Conservation (phyloP, 2,329 filamentous ascomycete genomes). For the Torrubiellomyces zombiae region DNA sequence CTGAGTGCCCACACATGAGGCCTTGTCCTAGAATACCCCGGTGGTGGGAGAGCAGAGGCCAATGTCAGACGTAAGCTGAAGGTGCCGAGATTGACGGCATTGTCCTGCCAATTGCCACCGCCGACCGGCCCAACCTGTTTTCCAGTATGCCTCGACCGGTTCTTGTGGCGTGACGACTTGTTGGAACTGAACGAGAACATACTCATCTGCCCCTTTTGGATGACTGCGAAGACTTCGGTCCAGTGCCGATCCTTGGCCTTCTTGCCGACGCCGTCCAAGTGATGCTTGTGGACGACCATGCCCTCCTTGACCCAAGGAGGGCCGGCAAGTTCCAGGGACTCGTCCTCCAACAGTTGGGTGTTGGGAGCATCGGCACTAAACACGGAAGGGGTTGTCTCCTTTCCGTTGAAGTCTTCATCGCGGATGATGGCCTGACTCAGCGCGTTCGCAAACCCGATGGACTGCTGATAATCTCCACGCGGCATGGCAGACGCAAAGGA, state of each 20-base stretch:
- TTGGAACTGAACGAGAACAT: slow-evolving; percentile 83
- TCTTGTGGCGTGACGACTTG: slow-evolving; percentile 57
- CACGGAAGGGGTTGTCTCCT: slow-evolving; percentile 28
- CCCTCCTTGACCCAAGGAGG: slow-evolving; percentile 99
- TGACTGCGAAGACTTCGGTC: slow-evolving; percentile 88
- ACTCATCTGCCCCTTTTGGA: slow-evolving; percentile 86
- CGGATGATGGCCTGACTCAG: slow-evolving; percentile 93
- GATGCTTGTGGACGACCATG: slow-evolving; percentile 89
- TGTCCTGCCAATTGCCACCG: slow-evolving; percentile 96
- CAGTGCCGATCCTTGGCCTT: slow-evolving; percentile 88
- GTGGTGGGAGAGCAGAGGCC: slow-evolving; percentile 73
- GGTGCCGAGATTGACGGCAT: slow-evolving; percentile 73
- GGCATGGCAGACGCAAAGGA: slow-evolving; percentile 67
- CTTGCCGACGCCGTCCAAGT: slow-evolving; percentile 79
- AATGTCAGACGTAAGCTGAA: slow-evolving; percentile 85
- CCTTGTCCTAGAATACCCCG: slow-evolving; percentile 79
- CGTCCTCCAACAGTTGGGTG: slow-evolving; percentile 68
- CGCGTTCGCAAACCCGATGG: slow-evolving; percentile 93
- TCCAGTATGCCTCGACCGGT: slow-evolving; percentile 32
- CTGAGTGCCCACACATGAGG: slow-evolving; percentile 92
- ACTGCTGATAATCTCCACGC: slow-evolving; percentile 77
- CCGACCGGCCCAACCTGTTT: slow-evolving; percentile 54
- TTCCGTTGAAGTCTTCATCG: slow-evolving; percentile 51
- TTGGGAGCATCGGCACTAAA: slow-evolving; percentile 43
- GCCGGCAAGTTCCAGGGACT: slow-evolving; percentile 76